Percentiles rank a stretch among this genome's conserved stretches.
Evolutionary conservation across 768 basidiomycete species (phyloP).

Genomic region (Lyophyllum atratum): DNA sequence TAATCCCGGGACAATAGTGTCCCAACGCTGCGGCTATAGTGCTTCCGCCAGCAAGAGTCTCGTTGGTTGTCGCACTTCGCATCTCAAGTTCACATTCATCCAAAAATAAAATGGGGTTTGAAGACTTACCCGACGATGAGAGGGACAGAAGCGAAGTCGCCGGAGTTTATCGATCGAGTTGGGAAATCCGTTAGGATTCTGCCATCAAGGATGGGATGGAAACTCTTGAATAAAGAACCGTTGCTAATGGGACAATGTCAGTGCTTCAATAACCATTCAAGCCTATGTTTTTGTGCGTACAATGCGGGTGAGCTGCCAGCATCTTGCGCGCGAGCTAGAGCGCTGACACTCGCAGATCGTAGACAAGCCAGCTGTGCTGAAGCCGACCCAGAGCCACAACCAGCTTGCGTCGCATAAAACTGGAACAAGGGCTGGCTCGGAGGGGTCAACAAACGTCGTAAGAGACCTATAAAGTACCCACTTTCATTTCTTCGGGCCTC

Average conservation of each 20-base stretch:
- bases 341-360: slow-evolving; percentile 49
- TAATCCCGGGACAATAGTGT: slow-evolving; percentile 46
- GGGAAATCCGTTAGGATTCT: slow-evolving; percentile 52
- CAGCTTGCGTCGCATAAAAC: slow-evolving; percentile 49
- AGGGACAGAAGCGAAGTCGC: slow-evolving; percentile 51
- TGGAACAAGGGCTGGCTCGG: slow-evolving; percentile 52
- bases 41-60: slow-evolving; percentile 48
- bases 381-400: slow-evolving; percentile 43
- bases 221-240: slow-evolving; percentile 44
- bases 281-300: slow-evolving; percentile 31
- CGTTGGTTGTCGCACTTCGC: slow-evolving; percentile 56
- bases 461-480: slow-evolving; percentile 22
- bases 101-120: neutral
- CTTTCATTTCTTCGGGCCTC: slow-evolving; percentile 51
- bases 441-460: neutral
- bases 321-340: slow-evolving; percentile 58
- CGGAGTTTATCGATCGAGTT: slow-evolving; percentile 42
- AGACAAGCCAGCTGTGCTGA: slow-evolving; percentile 45
- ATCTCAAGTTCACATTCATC: neutral
- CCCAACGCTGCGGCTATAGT: slow-evolving; percentile 39
- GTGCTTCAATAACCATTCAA: neutral
- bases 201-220: slow-evolving; percentile 59
- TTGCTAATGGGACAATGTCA: slow-evolving; percentile 27
- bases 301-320: slow-evolving; percentile 37
- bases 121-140: slow-evolving; percentile 57